phyloP scores from a whole-genome alignment of 108 stramenopile species.

The Cyclostephanos tholiformis region DNA sequence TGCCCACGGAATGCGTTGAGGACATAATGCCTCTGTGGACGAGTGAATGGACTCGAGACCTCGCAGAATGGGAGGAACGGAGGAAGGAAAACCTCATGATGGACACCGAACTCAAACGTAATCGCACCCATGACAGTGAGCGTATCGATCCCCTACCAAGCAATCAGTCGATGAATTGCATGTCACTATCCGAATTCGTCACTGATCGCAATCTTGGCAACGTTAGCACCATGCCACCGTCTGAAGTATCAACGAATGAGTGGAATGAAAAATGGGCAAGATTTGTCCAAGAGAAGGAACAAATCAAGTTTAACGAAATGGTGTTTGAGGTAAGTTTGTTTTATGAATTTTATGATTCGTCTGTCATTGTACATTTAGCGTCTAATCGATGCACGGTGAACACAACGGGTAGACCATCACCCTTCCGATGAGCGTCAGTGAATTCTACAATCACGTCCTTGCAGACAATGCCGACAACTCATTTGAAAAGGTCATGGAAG shows the following conservation, averaged over 20 bases:
- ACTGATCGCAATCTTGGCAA: background rate
- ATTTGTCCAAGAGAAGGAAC: constrained; percentile 30
- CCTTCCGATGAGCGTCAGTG: constrained; percentile 51
- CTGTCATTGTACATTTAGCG: background rate
- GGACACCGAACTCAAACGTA: background rate
- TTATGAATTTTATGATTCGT: background rate
- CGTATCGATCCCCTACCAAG: background rate
- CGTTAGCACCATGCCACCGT: background rate
- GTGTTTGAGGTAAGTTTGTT: constrained; percentile 25
- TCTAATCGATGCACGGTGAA: background rate
- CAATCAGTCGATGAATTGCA: background rate
- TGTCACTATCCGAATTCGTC: background rate
- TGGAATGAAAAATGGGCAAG: constrained; percentile 24
- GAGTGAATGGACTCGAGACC: constrained; percentile 33
- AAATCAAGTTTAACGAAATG: constrained; percentile 28
- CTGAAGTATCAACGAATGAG: constrained; percentile 11
- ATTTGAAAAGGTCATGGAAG: constrained; percentile 56
- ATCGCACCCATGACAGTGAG: background rate
- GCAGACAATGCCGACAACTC: constrained; percentile 56
- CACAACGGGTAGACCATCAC: constrained; percentile 8
- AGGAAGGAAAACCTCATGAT: background rate
- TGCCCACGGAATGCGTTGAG: constrained; percentile 27
- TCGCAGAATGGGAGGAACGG: constrained; percentile 22
- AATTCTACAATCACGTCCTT: constrained; percentile 60
- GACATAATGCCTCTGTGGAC: constrained; percentile 31